phyloP scores from a whole-genome alignment of 2,329 filamentous ascomycete species.

The Epichloe coenophiala region DNA sequence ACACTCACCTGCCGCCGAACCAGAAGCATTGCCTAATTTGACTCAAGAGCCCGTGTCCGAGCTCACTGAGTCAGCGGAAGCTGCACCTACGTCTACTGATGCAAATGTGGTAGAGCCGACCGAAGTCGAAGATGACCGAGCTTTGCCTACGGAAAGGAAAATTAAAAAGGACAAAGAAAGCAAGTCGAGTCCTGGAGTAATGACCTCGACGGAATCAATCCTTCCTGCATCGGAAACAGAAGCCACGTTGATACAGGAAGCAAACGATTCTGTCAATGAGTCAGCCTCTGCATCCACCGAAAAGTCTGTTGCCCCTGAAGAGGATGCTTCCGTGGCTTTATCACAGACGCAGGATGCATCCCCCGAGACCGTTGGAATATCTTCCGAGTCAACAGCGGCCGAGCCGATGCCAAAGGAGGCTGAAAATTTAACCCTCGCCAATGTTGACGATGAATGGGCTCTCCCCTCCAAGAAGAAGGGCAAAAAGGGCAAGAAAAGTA shows the following conservation, averaged over 20 bases:
- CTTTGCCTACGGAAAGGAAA: constrained; percentile 1
- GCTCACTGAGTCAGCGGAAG: not conserved
- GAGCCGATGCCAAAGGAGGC: not conserved
- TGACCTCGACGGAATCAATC: not conserved
- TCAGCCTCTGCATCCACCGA: not conserved
- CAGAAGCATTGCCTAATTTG: not conserved
- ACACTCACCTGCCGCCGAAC: not conserved
- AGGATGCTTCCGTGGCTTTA: not conserved
- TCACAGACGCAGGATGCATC: not conserved
- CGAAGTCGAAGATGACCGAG: not conserved
- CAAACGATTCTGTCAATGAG: not conserved
- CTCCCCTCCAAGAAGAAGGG: not conserved
- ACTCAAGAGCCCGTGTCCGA: not conserved
- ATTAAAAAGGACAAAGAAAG: constrained; percentile 3
- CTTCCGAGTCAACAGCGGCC: not conserved
- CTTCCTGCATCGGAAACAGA: not conserved
- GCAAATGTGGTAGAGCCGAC: not conserved
- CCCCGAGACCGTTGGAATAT: not conserved
- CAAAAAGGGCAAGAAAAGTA: constrained; percentile 5
- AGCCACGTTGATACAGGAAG: not conserved
- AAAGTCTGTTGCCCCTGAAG: not conserved
- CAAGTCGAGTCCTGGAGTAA: not conserved
- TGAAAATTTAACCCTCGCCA: not conserved
- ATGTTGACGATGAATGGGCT: constrained; percentile 1
- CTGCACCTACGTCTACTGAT: not conserved